Conservation (phyloP, 2,329 filamentous ascomycete species). For the Penicillium sp. region DNA sequence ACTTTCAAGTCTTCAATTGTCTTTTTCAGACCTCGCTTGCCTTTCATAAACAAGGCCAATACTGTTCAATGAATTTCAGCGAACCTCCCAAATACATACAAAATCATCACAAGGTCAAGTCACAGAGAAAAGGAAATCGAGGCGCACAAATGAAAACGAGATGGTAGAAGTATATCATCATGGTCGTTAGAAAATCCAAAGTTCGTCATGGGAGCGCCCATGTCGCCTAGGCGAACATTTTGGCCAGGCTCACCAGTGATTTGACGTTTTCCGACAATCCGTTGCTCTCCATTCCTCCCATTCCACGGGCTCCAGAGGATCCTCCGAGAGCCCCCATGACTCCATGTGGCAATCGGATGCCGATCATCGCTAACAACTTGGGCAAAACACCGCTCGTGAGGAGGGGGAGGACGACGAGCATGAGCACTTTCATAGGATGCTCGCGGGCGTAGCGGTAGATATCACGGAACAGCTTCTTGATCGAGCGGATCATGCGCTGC, state of each 20-base stretch:
- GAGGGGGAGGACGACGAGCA: constrained; percentile 83
- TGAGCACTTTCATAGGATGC: constrained; percentile 84
- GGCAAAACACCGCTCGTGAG: constrained; percentile 80
- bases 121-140: constrained; percentile 6
- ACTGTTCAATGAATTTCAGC: constrained; percentile 10
- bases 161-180: constrained; percentile 17
- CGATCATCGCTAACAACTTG: constrained; percentile 75
- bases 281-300: constrained; percentile 23
- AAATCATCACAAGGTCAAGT: constrained; percentile 7
- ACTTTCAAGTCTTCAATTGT: not conserved
- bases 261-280: constrained; percentile 35
- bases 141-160: constrained; percentile 6
- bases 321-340: constrained; percentile 47
- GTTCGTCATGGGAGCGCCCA: not conserved
- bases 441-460: constrained; percentile 78
- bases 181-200: constrained; percentile 16
- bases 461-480: constrained; percentile 77
- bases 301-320: constrained; percentile 24
- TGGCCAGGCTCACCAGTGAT: constrained; percentile 36
- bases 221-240: constrained; percentile 35
- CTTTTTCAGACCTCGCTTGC: not conserved
- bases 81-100: constrained; percentile 6
- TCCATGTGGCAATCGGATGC: constrained; percentile 69
- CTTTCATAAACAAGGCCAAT: constrained; percentile 3
- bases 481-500: constrained; percentile 68